Conservation (phyloP, 2,329 filamentous ascomycete genomes). For the Cercospora zeina region DNA sequence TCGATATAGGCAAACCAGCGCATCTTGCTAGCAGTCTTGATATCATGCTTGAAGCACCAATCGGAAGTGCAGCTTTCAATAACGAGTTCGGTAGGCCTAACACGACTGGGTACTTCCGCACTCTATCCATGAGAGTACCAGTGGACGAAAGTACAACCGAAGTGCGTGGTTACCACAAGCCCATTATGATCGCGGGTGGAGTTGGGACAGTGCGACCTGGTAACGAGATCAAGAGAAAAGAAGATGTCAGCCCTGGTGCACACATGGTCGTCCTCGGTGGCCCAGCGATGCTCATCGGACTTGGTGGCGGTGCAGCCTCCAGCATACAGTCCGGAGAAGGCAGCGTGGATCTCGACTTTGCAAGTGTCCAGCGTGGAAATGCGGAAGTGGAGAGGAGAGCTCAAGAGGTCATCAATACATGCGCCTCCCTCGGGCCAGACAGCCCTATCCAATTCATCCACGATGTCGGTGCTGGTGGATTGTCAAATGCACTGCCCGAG, state of each 20-base stretch:
- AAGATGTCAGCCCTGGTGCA: conserved; percentile 79
- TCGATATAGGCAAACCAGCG: conserved; percentile 81
- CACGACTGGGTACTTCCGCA: conserved; percentile 87
- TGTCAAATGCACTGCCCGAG: conserved; percentile 82
- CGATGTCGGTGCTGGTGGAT: conserved; percentile 90
- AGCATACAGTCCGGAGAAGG: conserved; percentile 85
- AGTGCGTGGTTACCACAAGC: conserved; percentile 92
- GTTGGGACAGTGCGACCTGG: conserved; percentile 88
- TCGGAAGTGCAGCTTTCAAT: conserved; percentile 93
- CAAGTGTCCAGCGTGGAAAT: conserved; percentile 94
- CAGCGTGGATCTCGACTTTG: conserved; percentile 90
- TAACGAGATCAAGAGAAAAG: conserved; percentile 81
- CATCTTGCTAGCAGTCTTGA: conserved; percentile 94
- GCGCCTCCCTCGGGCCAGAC: conserved; percentile 75
- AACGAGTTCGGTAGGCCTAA: conserved; percentile 95
- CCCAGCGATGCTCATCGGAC: conserved; percentile 94
- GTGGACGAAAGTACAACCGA: conserved; percentile 64
- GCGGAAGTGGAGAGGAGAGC: conserved; percentile 93
- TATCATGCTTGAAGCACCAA: conserved; percentile 96
- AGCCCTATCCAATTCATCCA: conserved; percentile 97
- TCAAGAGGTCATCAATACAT: conserved; percentile 97
- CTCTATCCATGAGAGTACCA: conserved; percentile 70
- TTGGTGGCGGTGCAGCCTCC: conserved; percentile 92
- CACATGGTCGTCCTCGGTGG: conserved; percentile 91
- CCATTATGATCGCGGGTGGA: conserved; percentile 96